phyloP scores from a whole-genome alignment of 139 green algal species.

The Diplosphaera chodatii region DNA sequence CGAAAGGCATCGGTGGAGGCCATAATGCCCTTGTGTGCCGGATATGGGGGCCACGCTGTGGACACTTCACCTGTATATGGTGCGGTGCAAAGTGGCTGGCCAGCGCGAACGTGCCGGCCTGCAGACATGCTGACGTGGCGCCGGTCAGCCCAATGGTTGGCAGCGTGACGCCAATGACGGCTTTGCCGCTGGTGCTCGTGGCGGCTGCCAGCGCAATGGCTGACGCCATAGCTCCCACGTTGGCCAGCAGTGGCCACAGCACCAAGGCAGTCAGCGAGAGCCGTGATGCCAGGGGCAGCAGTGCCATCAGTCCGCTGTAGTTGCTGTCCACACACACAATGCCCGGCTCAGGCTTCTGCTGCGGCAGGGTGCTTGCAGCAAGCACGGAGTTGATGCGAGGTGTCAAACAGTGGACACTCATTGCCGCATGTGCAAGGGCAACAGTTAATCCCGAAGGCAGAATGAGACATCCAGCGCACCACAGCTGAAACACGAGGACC shows the following conservation, averaged over 20 bases:
- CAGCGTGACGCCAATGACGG: neutral
- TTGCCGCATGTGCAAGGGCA: too few species aligned
- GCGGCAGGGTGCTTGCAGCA: too few species aligned
- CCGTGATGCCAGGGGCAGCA: conserved; percentile 5
- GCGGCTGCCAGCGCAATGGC: conserved; percentile 16
- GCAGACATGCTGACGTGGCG: conserved; percentile 7
- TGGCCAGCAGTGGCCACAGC: conserved; percentile 18
- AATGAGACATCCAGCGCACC: too few species aligned
- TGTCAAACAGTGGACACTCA: too few species aligned
- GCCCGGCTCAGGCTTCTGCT: too few species aligned
- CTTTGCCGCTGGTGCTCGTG: neutral
- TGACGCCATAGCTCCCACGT: conserved; percentile 17
- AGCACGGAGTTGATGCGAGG: too few species aligned
- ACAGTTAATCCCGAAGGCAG: too few species aligned
- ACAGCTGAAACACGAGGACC: conserved; percentile 20
- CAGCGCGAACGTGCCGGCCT: conserved; percentile 27
- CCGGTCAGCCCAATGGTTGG: neutral
- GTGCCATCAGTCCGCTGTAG: neutral
- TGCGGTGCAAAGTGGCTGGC: conserved; percentile 26
- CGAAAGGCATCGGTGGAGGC: too few species aligned
- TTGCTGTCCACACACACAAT: too few species aligned
- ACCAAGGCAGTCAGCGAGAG: conserved; percentile 21
- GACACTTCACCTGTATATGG: conserved; percentile 23
- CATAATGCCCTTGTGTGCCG: too few species aligned
- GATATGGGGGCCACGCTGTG: too few species aligned